Percentiles rank a stretch among this genome's conserved stretches.
Evolutionary conservation across 2,329 filamentous ascomycete species (phyloP).

Genomic region (Apiospora malaysiana): DNA sequence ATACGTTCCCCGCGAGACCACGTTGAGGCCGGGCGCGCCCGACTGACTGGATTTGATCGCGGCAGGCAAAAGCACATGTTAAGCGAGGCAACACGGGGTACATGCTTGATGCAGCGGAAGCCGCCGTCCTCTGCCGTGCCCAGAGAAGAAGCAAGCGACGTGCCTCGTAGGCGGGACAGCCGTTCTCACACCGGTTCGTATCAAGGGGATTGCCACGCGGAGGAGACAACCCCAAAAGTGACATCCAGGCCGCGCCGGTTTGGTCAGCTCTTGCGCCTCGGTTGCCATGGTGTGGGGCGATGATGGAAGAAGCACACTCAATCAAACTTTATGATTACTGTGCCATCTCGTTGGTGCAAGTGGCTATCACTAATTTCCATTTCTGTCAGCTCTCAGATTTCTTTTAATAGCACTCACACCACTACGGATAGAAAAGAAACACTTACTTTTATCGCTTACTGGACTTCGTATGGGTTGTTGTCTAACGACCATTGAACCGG

Average conservation of each 20-base stretch:
- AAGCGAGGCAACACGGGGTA: conserved; percentile 1
- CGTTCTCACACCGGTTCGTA: conserved; percentile 11
- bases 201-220: background rate
- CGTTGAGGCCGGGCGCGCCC: background rate
- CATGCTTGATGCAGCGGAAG: background rate
- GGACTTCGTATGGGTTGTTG: background rate
- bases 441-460: background rate
- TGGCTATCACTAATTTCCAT: conserved; percentile 13
- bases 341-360: conserved; percentile 3
- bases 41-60: conserved; percentile 14
- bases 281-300: background rate
- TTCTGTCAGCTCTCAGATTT: background rate
- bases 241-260: background rate
- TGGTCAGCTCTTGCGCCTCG: background rate
- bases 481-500: background rate
- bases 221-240: background rate
- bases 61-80: background rate
- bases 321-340: conserved; percentile 1
- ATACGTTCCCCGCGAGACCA: conserved; percentile 10
- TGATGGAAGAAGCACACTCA: background rate
- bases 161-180: background rate
- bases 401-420: background rate
- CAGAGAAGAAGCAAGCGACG: conserved; percentile 8
- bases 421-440: background rate
- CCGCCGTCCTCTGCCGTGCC: background rate